Conservation (phyloP, 2,329 filamentous ascomycete species). For the Pestalotiopsis sp. region DNA sequence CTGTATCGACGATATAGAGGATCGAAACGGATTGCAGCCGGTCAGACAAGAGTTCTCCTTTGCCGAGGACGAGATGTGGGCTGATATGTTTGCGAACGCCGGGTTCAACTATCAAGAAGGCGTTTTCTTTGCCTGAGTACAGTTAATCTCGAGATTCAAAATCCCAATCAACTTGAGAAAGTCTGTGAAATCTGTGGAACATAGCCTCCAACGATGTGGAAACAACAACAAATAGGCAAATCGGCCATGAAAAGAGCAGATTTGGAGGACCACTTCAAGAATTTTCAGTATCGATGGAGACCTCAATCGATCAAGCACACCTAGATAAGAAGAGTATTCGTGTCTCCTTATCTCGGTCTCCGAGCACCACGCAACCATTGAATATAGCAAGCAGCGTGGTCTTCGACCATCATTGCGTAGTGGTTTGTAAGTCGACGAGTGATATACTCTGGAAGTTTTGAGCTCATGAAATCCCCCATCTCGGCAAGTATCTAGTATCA, state of each 20-base stretch:
- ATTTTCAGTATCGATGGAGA: neutral
- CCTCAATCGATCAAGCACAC: neutral
- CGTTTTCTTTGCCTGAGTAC: neutral
- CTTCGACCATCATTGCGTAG: neutral
- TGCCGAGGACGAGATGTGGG: neutral
- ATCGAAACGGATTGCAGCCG: neutral
- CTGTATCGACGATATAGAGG: neutral
- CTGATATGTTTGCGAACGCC: slow-evolving; percentile 5
- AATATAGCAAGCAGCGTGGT: neutral
- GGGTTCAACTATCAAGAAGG: neutral
- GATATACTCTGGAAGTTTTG: neutral
- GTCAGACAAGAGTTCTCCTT: neutral
- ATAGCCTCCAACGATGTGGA: neutral
- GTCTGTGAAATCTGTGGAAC: neutral
- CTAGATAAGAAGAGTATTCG: neutral
- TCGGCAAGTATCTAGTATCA: neutral
- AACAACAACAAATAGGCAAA: neutral
- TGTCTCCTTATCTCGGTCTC: neutral
- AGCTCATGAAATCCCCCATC: neutral
- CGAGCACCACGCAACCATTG: neutral
- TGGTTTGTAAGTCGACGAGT: neutral
- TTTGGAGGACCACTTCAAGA: neutral
- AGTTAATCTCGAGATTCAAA: neutral
- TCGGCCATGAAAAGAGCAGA: neutral
- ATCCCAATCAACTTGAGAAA: neutral